Conservation (phyloP, 192 early-diverging fungal genomes). For the Podochytrium sp. region DNA sequence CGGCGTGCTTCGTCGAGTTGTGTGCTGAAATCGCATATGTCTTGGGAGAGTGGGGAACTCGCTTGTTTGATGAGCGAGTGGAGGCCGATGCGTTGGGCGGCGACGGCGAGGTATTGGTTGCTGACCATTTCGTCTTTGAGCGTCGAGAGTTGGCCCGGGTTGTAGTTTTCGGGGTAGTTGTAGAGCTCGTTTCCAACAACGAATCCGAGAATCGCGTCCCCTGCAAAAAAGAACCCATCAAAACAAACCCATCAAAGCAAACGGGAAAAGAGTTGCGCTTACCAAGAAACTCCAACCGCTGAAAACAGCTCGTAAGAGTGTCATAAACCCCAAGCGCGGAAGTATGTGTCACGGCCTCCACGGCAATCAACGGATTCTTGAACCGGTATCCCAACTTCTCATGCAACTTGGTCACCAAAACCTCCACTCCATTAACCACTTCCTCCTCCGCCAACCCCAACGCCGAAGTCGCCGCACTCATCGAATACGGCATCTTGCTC, state of each 20-base stretch:
- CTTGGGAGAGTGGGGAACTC: constrained; percentile 55
- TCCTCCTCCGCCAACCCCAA: not conserved
- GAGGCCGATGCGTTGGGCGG: constrained; percentile 67
- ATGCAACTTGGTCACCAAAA: constrained; percentile 14
- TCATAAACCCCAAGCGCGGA: constrained; percentile 49
- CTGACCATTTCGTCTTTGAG: constrained; percentile 64
- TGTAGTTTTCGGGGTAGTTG: constrained; percentile 63
- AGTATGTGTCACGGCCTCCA: constrained; percentile 88
- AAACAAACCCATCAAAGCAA: too few species aligned
- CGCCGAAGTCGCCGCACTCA: not conserved
- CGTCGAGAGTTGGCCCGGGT: constrained; percentile 76
- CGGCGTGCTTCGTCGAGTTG: constrained; percentile 9
- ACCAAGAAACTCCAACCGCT: constrained; percentile 90
- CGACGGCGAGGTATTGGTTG: constrained; percentile 80
- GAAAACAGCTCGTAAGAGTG: constrained; percentile 64
- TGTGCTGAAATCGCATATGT: constrained; percentile 51
- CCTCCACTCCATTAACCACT: not conserved
- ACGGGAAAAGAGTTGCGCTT: constrained; percentile 65
- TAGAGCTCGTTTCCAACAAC: constrained; percentile 65
- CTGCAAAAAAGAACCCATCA: constrained; percentile 21
- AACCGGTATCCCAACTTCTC: constrained; percentile 68
- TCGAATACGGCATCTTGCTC: constrained; percentile 1
- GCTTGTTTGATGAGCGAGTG: constrained; percentile 71
- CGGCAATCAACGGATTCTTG: constrained; percentile 65
- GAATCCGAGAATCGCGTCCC: constrained; percentile 55